A percentile compares a stretch with the other conserved stretches of the same genome.
Conservation (phyloP, 1,284 basidiomycete species). For the Leccinum fuscescens region DNA sequence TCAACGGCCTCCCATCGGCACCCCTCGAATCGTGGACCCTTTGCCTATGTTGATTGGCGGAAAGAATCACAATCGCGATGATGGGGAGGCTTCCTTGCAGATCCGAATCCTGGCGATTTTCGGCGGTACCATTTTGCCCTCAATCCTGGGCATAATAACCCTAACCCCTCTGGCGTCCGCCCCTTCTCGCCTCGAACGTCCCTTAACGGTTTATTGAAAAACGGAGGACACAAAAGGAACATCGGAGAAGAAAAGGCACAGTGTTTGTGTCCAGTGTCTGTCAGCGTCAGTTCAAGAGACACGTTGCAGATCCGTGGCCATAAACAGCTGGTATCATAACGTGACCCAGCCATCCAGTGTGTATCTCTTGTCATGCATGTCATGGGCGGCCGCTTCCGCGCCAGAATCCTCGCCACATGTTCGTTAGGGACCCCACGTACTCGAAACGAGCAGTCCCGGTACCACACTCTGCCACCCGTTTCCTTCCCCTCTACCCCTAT, state of each 20-base stretch:
- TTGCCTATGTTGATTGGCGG: slow-evolving; percentile 20
- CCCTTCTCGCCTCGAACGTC: slow-evolving; percentile 3
- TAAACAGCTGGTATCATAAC: slow-evolving; percentile 3
- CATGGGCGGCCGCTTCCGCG: slow-evolving; percentile 21
- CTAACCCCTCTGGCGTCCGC: slow-evolving; percentile 7
- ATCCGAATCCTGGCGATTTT: slow-evolving; percentile 32
- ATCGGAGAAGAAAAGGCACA: neutral
- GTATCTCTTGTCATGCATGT: slow-evolving; percentile 5
- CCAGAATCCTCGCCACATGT: slow-evolving; percentile 7
- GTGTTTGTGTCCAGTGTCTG: neutral
- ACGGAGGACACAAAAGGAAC: neutral
- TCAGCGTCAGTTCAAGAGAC: slow-evolving; percentile 3
- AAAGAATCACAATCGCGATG: slow-evolving; percentile 11
- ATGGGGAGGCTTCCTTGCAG: slow-evolving; percentile 21
- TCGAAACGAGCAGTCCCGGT: slow-evolving; percentile 7
- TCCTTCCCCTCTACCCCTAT: slow-evolving; percentile 15
- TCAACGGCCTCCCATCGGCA: slow-evolving; percentile 1
- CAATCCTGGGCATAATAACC: slow-evolving; percentile 23
- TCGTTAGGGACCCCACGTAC: slow-evolving; percentile 6
- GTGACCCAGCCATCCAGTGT: slow-evolving; percentile 18
- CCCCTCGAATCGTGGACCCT: neutral
- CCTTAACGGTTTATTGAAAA: neutral
- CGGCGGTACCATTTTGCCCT: slow-evolving; percentile 22
- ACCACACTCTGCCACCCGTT: slow-evolving; percentile 4
- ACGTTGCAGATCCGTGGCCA: slow-evolving; percentile 9